Evolutionary conservation across 2,329 filamentous ascomycete species (phyloP).

Genomic region (Talaromyces sp.): DNA sequence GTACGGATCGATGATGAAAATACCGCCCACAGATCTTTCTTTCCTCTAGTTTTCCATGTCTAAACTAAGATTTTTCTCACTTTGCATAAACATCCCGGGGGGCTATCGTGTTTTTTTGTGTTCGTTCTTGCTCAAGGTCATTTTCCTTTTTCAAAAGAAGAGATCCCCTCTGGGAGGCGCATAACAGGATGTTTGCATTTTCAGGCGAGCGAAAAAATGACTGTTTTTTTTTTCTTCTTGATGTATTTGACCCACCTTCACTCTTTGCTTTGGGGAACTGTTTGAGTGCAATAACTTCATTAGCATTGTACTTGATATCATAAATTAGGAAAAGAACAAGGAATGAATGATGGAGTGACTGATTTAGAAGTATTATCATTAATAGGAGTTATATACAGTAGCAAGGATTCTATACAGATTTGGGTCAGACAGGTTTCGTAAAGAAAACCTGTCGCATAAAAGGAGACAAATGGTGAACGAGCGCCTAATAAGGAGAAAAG

Average conservation of each 20-base stretch:
- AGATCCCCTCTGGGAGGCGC: constrained; percentile 15
- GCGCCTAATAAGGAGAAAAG: neutral
- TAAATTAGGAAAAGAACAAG: constrained; percentile 6
- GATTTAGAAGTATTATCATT: constrained; percentile 3
- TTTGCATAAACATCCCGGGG: constrained; percentile 10
- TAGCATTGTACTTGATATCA: constrained; percentile 14
- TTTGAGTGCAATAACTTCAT: constrained; percentile 7
- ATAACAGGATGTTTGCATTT: constrained; percentile 17
- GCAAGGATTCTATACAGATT: neutral
- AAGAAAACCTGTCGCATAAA: neutral
- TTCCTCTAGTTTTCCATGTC: neutral
- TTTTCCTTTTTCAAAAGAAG: constrained; percentile 18
- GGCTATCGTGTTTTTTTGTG: constrained; percentile 16
- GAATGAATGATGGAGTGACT: constrained; percentile 2
- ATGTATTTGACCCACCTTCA: neutral
- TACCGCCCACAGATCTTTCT: neutral
- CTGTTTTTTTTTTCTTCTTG: constrained; percentile 14
- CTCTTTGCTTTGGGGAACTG: neutral
- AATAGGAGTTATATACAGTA: constrained; percentile 4
- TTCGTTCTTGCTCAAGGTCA: constrained; percentile 6
- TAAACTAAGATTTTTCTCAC: neutral
- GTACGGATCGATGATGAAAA: neutral
- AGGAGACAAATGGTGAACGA: neutral
- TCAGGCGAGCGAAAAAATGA: constrained; percentile 19
- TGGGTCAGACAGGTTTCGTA: neutral